A percentile compares a stretch with the other conserved stretches of the same genome.
phyloP scores from a whole-genome alignment of 495 filamentous ascomycete genomes.

The Lasiosphaeris hirsuta region DNA sequence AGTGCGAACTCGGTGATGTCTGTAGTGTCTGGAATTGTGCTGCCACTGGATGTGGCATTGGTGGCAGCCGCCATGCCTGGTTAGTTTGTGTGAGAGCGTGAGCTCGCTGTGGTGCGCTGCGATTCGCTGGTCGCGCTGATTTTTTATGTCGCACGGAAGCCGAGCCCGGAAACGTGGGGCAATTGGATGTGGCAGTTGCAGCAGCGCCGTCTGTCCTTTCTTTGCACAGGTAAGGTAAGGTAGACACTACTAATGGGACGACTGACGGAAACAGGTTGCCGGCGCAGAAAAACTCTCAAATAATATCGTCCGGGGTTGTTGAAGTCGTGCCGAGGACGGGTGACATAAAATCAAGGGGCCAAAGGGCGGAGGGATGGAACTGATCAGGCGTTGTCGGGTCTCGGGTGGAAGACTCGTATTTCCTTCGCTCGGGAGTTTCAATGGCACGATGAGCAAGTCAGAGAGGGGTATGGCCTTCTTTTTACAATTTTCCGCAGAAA shows the following conservation, averaged over 20 bases:
- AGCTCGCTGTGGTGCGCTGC: not conserved
- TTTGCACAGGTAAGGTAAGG: too few relatives aligned
- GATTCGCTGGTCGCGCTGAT: constrained; percentile 13
- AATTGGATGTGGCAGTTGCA: not conserved
- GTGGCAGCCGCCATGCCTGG: constrained; percentile 13
- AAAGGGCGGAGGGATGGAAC: too few relatives aligned
- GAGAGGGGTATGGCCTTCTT: not conserved
- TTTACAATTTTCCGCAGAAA: constrained; percentile 1
- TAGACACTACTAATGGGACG: not conserved
- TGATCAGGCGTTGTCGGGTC: too few relatives aligned
- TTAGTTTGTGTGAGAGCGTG: not conserved
- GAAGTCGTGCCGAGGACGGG: not conserved
- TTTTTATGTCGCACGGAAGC: constrained; percentile 15
- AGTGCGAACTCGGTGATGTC: constrained; percentile 1
- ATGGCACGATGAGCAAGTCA: too few relatives aligned
- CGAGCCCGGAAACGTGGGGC: constrained; percentile 5
- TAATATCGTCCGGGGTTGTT: not conserved
- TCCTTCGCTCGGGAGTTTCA: too few relatives aligned
- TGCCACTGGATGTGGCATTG: not conserved
- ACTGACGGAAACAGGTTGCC: not conserved
- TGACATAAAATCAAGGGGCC: too few relatives aligned
- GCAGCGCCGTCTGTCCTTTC: too few relatives aligned
- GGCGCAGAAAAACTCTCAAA: too few relatives aligned
- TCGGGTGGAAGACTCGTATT: too few relatives aligned
- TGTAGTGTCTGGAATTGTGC: not conserved